A percentile compares a stretch with the other conserved stretches of the same genome.
Conservation (phyloP, 2,329 filamentous ascomycete species). For the Fusarium newnesense region DNA sequence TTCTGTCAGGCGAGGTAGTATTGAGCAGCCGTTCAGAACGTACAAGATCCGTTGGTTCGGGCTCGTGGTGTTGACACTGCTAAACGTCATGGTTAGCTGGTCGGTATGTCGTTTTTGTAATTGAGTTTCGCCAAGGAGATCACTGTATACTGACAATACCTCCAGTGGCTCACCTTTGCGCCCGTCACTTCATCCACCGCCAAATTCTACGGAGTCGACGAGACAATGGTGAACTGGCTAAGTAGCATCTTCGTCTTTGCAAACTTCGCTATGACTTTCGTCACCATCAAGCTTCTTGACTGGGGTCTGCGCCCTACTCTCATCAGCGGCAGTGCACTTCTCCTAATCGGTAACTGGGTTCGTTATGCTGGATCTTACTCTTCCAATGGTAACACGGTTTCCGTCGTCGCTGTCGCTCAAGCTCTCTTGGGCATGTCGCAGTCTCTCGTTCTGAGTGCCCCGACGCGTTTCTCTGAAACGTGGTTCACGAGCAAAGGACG, state of each 20-base stretch:
- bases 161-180: neutral
- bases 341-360: neutral
- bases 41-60: neutral
- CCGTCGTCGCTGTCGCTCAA: neutral
- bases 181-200: neutral
- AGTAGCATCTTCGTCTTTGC: neutral
- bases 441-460: neutral
- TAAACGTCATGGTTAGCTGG: neutral
- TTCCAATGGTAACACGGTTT: neutral
- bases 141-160: rapidly evolving
- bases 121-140: rapidly evolving
- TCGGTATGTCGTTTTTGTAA: neutral
- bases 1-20: neutral
- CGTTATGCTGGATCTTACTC: neutral
- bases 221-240: neutral
- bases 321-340: neutral
- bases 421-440: neutral
- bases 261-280: neutral
- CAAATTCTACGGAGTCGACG: rapidly evolving
- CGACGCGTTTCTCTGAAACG: neutral
- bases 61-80: neutral
- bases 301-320: neutral
- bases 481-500: neutral
- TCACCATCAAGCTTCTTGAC: neutral
- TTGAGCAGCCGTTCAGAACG: neutral